phyloP scores from a whole-genome alignment of 2,329 filamentous ascomycete genomes.

The Thielaviopsis euricoi region DNA sequence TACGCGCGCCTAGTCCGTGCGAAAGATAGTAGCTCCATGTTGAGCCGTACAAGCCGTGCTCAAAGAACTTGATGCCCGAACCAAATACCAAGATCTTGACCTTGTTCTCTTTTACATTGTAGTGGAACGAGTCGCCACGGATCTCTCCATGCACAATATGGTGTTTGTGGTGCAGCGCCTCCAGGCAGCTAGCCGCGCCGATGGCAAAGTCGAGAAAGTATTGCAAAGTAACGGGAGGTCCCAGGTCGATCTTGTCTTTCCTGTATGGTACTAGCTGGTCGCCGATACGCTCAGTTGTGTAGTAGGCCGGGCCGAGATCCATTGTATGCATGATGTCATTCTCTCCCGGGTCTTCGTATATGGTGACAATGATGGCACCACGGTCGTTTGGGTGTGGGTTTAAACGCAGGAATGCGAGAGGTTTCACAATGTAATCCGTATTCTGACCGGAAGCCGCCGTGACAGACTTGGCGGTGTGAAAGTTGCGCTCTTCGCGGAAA shows the following conservation, averaged over 20 bases:
- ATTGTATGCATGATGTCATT: slow-evolving; percentile 58
- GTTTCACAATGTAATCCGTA: slow-evolving; percentile 60
- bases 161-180: slow-evolving; percentile 79
- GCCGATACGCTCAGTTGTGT: slow-evolving; percentile 35
- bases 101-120: slow-evolving; percentile 48
- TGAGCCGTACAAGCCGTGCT: slow-evolving; percentile 70
- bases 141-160: slow-evolving; percentile 84
- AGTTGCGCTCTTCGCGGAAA: slow-evolving; percentile 72
- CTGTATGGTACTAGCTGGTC: slow-evolving; percentile 31
- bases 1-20: slow-evolving; percentile 68
- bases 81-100: slow-evolving; percentile 78
- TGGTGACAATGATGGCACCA: slow-evolving; percentile 55
- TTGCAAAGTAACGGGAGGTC: slow-evolving; percentile 49
- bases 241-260: slow-evolving; percentile 30
- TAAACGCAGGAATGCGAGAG: slow-evolving; percentile 63
- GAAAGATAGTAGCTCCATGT: slow-evolving; percentile 67
- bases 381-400: slow-evolving; percentile 52
- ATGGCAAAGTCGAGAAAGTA: slow-evolving; percentile 83
- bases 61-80: slow-evolving; percentile 72
- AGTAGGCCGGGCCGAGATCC: slow-evolving; percentile 63
- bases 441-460: slow-evolving; percentile 54
- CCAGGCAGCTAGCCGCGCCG: slow-evolving; percentile 69
- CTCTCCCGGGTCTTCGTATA: slow-evolving; percentile 62
- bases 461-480: slow-evolving; percentile 62
- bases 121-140: slow-evolving; percentile 80